Evolutionary conservation across 257 asterid genomes (phyloP).

Genomic region (Mitragyna speciosa): DNA sequence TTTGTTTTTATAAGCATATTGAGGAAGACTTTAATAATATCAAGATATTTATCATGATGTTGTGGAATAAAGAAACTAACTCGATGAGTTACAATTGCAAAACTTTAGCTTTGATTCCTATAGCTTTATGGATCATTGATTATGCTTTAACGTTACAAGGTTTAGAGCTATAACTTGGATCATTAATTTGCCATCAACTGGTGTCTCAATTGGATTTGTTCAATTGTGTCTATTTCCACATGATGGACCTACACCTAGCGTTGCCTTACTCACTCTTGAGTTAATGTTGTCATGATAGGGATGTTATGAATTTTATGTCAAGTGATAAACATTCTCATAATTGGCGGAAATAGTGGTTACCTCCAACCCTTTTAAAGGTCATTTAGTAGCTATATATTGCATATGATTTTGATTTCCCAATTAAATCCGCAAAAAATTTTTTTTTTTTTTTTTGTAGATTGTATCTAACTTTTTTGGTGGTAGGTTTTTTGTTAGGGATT

Average conservation of each 20-base stretch:
- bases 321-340: background rate
- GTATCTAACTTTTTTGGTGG: background rate
- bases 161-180: background rate
- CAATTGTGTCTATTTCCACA: background rate
- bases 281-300: background rate
- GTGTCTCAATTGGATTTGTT: background rate
- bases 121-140: background rate
- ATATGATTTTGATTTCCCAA: background rate
- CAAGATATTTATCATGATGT: background rate
- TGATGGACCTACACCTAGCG: background rate
- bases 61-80: background rate
- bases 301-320: too few species aligned
- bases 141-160: background rate
- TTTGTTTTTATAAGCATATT: background rate
- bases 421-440: background rate
- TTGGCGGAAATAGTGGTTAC: too few species aligned
- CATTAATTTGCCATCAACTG: background rate
- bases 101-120: background rate
- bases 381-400: background rate
- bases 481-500: slow-evolving; percentile 68
- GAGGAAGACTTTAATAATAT: background rate
- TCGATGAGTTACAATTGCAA: background rate
- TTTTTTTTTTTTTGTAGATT: background rate
- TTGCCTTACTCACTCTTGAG: background rate
- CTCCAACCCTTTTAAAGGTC: background rate